These are phyloP conservation scores for Diaporthe aspalathi DNA, from an alignment of 2,329 filamentous ascomycete genomes.

Conservation along the genomic window DNA sequence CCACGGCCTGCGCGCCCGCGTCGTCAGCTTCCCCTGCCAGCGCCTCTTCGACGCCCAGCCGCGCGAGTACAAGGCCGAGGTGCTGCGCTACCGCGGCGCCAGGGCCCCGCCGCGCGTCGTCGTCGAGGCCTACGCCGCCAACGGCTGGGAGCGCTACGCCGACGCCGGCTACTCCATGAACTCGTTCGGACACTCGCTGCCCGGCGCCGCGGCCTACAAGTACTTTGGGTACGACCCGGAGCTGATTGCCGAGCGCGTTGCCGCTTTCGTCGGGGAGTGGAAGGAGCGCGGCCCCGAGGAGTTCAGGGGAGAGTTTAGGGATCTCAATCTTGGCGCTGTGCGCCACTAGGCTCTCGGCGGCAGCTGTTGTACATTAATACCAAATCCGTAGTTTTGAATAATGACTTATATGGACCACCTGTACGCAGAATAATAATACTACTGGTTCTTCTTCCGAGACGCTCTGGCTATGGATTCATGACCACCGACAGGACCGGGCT, in stretches of 20 bases:
- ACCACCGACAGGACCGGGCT: too few relatives aligned
- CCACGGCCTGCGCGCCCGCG: constrained; percentile 46
- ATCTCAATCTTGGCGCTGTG: background rate
- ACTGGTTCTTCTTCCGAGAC: background rate
- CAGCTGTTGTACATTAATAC: constrained; percentile 7
- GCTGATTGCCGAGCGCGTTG: constrained; percentile 49
- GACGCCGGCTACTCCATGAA: constrained; percentile 62
- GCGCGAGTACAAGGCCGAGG: constrained; percentile 50
- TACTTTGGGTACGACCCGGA: constrained; percentile 63
- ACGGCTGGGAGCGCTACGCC: constrained; percentile 67
- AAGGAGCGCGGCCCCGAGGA: constrained; percentile 2
- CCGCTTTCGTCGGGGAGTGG: constrained; percentile 29
- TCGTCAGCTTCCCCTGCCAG: constrained; percentile 53
- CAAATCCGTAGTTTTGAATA: background rate
- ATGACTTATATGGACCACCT: background rate
- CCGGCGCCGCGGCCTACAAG: constrained; percentile 61
- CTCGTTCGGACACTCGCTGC: constrained; percentile 62
- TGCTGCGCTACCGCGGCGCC: constrained; percentile 50
- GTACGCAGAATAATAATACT: background rate
- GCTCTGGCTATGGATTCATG: background rate
- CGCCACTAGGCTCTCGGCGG: background rate
- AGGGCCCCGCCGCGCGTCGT: constrained; percentile 54
- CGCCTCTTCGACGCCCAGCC: constrained; percentile 51
- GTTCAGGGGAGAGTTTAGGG: constrained; percentile 22
- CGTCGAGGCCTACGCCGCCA: constrained; percentile 63